Percentiles rank a stretch among this genome's conserved stretches.
These are phyloP conservation scores for Aeminium ludgeri DNA, from an alignment of 495 filamentous ascomycete species.

Conservation along the genomic window DNA sequence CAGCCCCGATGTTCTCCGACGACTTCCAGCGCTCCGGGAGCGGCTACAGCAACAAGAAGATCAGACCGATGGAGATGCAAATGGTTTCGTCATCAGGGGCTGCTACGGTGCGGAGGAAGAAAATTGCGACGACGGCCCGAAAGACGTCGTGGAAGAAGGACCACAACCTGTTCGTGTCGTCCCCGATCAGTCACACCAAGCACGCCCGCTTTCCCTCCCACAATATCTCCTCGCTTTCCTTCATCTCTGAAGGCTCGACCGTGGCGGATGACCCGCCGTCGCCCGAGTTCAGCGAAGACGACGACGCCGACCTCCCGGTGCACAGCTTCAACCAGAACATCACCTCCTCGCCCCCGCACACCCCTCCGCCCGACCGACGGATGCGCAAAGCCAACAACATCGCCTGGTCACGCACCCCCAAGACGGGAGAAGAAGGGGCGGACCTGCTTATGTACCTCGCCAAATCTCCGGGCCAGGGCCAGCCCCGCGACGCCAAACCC, in stretches of 20 bases:
- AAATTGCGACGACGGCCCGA: slow-evolving; percentile 29
- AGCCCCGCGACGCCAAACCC: slow-evolving; percentile 25
- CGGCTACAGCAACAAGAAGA: slow-evolving; percentile 23
- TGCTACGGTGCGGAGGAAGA: not conserved
- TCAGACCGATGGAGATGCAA: not conserved
- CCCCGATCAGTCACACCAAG: slow-evolving; percentile 51
- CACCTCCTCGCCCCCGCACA: slow-evolving; percentile 63
- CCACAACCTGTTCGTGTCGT: slow-evolving; percentile 63
- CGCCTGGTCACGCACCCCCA: slow-evolving; percentile 20
- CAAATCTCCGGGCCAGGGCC: slow-evolving; percentile 74
- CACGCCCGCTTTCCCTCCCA: slow-evolving; percentile 47
- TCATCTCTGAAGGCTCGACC: slow-evolving; percentile 54
- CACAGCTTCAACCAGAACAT: slow-evolving; percentile 51
- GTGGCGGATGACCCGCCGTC: slow-evolving; percentile 41
- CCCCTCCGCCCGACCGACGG: slow-evolving; percentile 43
- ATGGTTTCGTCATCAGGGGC: slow-evolving; percentile 23
- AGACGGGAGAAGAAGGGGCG: slow-evolving; percentile 63
- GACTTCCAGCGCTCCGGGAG: slow-evolving; percentile 40
- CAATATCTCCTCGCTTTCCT: slow-evolving; percentile 46
- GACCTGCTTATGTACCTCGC: slow-evolving; percentile 85
- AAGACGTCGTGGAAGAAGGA: slow-evolving; percentile 53
- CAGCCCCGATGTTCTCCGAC: slow-evolving; percentile 52
- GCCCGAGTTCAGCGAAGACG: slow-evolving; percentile 60
- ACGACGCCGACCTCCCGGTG: slow-evolving; percentile 59
- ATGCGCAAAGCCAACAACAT: slow-evolving; percentile 20